phyloP scores from a whole-genome alignment of 73 alveolate species.

The Paramecium tetraurelia region DNA sequence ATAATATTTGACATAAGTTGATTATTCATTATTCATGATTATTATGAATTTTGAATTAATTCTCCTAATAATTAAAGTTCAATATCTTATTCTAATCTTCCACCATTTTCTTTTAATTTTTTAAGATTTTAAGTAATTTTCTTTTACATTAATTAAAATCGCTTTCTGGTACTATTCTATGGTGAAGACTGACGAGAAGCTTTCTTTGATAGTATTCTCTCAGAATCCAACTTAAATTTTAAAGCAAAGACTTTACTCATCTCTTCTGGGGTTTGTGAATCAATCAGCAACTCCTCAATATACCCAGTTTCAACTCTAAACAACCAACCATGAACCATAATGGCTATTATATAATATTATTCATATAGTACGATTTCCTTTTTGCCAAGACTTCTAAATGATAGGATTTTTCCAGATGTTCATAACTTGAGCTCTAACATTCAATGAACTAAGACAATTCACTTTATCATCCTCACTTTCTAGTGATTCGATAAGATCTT shows the following conservation, averaged over 20 bases:
- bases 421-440: slow-evolving; percentile 1
- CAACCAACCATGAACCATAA: slow-evolving; percentile 52
- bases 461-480: slow-evolving; percentile 4
- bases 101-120: not conserved
- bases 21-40: not conserved
- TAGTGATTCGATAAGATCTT: not conserved
- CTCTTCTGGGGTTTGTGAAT: not conserved
- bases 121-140: not conserved
- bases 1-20: not conserved
- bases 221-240: not conserved
- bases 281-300: not conserved
- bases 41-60: no score
- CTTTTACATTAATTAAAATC: not conserved
- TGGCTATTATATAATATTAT: not conserved
- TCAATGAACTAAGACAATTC: not conserved
- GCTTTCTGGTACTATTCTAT: not conserved
- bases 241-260: not conserved
- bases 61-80: not conserved
- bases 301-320: slow-evolving; percentile 3
- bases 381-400: slow-evolving; percentile 10
- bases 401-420: slow-evolving; percentile 44
- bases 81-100: not conserved
- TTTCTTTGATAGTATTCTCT: not conserved
- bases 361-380: not conserved
- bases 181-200: not conserved